Evolutionary conservation across 139 green algal species (phyloP), one percentile per base, ranked within the genome.

Genomic region (Chlamydomonas eustigma): DNA sequence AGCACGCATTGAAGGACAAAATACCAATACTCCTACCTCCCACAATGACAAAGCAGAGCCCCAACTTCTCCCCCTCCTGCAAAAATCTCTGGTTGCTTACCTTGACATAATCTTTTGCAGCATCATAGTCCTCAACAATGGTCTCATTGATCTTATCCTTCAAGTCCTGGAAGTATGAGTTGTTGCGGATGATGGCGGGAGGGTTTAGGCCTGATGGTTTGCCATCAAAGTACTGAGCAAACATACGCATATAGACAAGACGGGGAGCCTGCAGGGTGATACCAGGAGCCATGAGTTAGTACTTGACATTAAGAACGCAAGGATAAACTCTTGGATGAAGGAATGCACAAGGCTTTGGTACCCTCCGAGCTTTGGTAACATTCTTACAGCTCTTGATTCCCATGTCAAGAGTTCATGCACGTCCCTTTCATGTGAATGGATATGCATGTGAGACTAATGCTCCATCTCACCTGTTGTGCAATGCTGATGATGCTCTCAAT

Each of bases 191-290:
- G 82, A 93, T 91, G 69, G 78, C 82, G 34, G 82, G 64, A 24
- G 85, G 76, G 76, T 91, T 91, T 39, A 92, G 79, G 35, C 82
- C 86, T 2, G 81, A 85, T 12, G 90, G 89, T 70, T 91, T 91
- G 78, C 81, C 84, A 8, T 90, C 82, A 74, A 92, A 93, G 67
- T 88, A 89, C 39, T 81, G 52, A 4, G 86, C 80, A 51, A 95
- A 95, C 8, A 83, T 78, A 37, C 87, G 88, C 85, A 90, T 91
- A 80, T 90, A 91, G 31, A 93, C 70, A 51, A 95, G 77, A 28
- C 90, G 85, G 0, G 89, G 91, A 1, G 83, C 75, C 38, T 58
- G 44, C 44, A 18, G 44, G 44, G 12, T 12, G 44, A 18, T 12
- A 58, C 12, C 44, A 58, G n/a, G n/a, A n/a, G n/a, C n/a, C n/a